Evolutionary conservation across 2,329 filamentous ascomycete species (phyloP).

Genomic region (Cyphellophora europaea): DNA sequence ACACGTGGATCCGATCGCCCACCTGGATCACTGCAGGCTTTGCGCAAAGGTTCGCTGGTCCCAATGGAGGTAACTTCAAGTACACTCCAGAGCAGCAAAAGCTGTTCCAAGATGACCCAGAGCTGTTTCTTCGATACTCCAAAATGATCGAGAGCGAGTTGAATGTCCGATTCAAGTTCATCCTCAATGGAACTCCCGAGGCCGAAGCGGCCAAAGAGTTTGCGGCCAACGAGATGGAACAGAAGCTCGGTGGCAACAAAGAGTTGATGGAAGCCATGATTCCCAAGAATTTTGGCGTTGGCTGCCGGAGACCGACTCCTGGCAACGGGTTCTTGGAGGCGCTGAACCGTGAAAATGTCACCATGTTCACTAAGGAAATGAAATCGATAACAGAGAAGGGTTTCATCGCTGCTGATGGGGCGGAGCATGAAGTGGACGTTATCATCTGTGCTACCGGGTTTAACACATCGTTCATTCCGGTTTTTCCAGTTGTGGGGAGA

Average conservation of each 20-base stretch:
- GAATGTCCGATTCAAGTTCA: constrained; percentile 40
- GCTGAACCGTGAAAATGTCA: constrained; percentile 23
- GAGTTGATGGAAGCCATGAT: constrained; percentile 35
- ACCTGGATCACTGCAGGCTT: constrained; percentile 16
- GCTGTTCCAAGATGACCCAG: not conserved
- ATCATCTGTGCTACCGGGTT: constrained; percentile 12
- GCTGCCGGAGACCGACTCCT: constrained; percentile 32
- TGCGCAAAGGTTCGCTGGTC: constrained; percentile 8
- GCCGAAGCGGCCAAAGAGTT: constrained; percentile 21
- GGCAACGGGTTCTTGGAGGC: constrained; percentile 35
- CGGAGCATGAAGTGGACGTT: constrained; percentile 13
- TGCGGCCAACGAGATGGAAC: constrained; percentile 12
- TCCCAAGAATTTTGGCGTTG: constrained; percentile 32
- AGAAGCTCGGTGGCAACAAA: constrained; percentile 23
- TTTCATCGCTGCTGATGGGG: constrained; percentile 3
- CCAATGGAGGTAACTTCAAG: constrained; percentile 12
- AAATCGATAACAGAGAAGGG: constrained; percentile 7
- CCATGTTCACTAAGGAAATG: constrained; percentile 6
- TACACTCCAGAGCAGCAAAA: constrained; percentile 8
- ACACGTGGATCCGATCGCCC: constrained; percentile 6
- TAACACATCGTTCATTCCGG: constrained; percentile 10
- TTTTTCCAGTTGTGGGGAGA: constrained; percentile 12
- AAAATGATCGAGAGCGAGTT: constrained; percentile 41
- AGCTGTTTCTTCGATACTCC: constrained; percentile 31
- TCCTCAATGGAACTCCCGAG: constrained; percentile 19